Evolutionary conservation across 2,329 filamentous ascomycete genomes (phyloP), one percentile per base, ranked within the genome.

Genomic region (Aspergillus spinulosporus): DNA sequence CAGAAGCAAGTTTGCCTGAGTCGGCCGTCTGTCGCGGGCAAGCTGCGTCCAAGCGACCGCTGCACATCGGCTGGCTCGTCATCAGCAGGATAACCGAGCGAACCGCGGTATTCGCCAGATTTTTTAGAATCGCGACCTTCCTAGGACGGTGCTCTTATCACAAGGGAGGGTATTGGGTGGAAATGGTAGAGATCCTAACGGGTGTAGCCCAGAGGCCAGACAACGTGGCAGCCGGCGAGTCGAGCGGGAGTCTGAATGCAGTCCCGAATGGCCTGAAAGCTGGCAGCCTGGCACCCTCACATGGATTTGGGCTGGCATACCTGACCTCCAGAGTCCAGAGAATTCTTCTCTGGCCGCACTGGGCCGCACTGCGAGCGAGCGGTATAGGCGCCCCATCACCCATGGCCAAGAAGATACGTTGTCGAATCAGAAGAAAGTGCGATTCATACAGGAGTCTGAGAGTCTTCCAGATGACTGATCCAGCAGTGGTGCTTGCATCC

Each of bases 141-240:
- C 21, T 21, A 21, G 21, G 21, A 21, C 21, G 21, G 21, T 21
- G 21, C 21, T 21, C 32, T 49, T 49, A 52, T 52, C 50, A 32
- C 46, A 44, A 52, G 39, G 31, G 31, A 46, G 43, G 44, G 21
- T 39, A 43, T 46, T 52, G 42, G 50, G 50, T 26, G 11, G 21
- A 47, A 40, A 34, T 40, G 45, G 48, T 53, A 49, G 42, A 40
- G 48, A 34, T 60, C 61, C 49, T 45, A 60, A 59, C 49, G 54
- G 60, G 61, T 59, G 61, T 63, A 60, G 61, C 50, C 58, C 52
- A 52, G 53, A 42, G 39, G 14, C 39, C n/a, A 11, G 58, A 57
- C 59, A 61, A 64, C 62, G 62, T 64, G 62, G 62, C 62, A 61
- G 57, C 43, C 57, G 48, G 50, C 47, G 59, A 64, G 61, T 64